Evolutionary conservation across 805 yeast species (phyloP), one percentile per base, ranked within the genome.

Genomic region (Candida jianshihensis): DNA sequence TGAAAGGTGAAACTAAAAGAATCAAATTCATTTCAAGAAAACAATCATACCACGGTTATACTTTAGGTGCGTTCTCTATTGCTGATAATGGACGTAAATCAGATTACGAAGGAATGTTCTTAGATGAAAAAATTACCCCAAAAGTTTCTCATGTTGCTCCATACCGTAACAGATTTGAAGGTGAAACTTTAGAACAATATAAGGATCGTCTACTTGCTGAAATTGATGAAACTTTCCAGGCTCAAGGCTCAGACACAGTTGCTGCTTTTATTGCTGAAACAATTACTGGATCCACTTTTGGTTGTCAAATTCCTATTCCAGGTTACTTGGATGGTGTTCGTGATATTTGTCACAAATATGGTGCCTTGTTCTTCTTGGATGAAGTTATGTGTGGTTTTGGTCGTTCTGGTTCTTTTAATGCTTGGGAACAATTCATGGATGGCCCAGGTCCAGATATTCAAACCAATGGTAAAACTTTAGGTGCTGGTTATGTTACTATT

Each of bases 381-480:
- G 75, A 71, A 53, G 68, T 69, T 26, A 68, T 70, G 73, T 66
- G 71, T 49, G 75, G 75, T 19, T 56, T 64, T 31, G 75, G 74
- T 16, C 59, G 75, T 41, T 56, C 63, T 38, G 73, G 73, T 24
- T 54, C 59, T 16, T 58, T 57, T 40, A 58, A 53, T 49, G 67
- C 64, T 31, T 68, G 68, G 61, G 67, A 63, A 38, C 59, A 60
- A 35, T 45, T 37, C 19, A 31, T 48, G 34, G 29, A 26, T 14
- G 57, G 56, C 19, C 57, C 48, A 25, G 64, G 62, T 15, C 73
- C 73, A 32, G 71, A 68, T 50, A 48, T 68, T 19, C 58, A 58
- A 43, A 51, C 69, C 10, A 58, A 56, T 31, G 73, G 72, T 40
- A 68, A 68, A 48, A 56, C 68, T 31, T 49, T 68, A 15, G 64